Evolutionary conservation across 768 basidiomycete genomes (phyloP), one percentile per base, ranked within the genome.

Genomic region (Mycena haematopus): DNA sequence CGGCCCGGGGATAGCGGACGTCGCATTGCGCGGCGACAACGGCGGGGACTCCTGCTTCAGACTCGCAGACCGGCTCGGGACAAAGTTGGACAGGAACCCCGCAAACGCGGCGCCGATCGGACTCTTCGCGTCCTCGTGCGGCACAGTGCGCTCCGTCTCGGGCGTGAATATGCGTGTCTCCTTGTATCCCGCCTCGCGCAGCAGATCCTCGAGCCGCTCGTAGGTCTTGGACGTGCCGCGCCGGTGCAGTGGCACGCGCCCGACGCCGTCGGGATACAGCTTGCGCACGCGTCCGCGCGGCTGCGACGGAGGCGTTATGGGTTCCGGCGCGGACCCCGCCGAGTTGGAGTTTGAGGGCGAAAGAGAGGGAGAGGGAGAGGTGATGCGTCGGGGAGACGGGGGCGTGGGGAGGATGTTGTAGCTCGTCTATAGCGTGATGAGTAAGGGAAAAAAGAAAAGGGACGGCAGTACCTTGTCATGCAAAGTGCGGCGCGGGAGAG

Each of bases 81-180:
- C 83, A 33, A 90, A 77, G 0, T 88, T 87, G 3, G 88, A 72
- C 17, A 93, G 70, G 66, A 90, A 91, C 22, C 82, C 88, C 11
- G 90, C 84, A 46, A 91, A 86, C 3, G 85, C 82, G 27, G 84
- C 83, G 53, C 79, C 77, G 59, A 82, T 72, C 24, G 75, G 75
- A 27, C 73, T 71, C 62, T 76, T 77, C 56, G 68, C 74, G 9
- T 68, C 71, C 15, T 74, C 71, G 22, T 70, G 69, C 25, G 72
- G 72, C 19, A 76, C 77, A 19, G 71, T 70, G 40, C 84, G 82
- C 62, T 93, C 91, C 4, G 82, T 78, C 74, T 95, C 92, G 9
- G 95, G 94, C 0, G 95, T 95, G 69, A 92, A 91, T 13, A 97
- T 83, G 45, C 94, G 84, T 3, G 93, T 95, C 71, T 96, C 95